Conservation (phyloP, 345 rosid genomes). For the Barbarea vulgaris region DNA sequence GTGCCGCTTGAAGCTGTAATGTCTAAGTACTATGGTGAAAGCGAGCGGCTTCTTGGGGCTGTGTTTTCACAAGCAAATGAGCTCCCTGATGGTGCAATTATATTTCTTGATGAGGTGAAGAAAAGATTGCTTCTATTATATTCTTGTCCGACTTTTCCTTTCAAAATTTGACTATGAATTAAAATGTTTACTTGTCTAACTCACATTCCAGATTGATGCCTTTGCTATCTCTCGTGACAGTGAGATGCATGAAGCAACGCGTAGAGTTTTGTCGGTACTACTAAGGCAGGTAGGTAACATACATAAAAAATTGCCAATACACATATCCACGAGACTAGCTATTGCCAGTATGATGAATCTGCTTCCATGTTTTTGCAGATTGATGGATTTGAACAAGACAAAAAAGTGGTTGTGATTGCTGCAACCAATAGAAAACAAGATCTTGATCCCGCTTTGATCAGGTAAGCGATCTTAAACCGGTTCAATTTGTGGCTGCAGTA, state of each 20-base stretch:
- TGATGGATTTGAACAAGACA: slow-evolving; percentile 96
- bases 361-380: slow-evolving; percentile 52
- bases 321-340: neutral
- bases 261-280: slow-evolving; percentile 84
- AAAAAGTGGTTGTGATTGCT: slow-evolving; percentile 86
- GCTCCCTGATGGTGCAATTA: slow-evolving; percentile 77
- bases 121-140: neutral
- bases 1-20: slow-evolving; percentile 86
- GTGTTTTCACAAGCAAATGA: slow-evolving; percentile 89
- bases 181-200: neutral
- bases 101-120: slow-evolving; percentile 92
- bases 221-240: slow-evolving; percentile 82
- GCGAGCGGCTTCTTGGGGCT: slow-evolving; percentile 80
- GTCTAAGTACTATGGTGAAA: slow-evolving; percentile 95
- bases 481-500: neutral
- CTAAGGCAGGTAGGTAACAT: slow-evolving; percentile 91
- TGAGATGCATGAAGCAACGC: slow-evolving; percentile 95
- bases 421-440: slow-evolving; percentile 97
- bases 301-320: neutral
- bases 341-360: neutral
- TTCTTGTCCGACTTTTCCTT: neutral
- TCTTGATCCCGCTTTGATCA: slow-evolving; percentile 90
- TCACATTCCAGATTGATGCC: slow-evolving; percentile 75
- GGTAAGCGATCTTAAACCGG: slow-evolving; percentile 42
- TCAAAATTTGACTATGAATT: neutral